A percentile compares a stretch with the other conserved stretches of the same genome.
Conservation (phyloP, 306 rosid genomes). For the Geum urbanum region DNA sequence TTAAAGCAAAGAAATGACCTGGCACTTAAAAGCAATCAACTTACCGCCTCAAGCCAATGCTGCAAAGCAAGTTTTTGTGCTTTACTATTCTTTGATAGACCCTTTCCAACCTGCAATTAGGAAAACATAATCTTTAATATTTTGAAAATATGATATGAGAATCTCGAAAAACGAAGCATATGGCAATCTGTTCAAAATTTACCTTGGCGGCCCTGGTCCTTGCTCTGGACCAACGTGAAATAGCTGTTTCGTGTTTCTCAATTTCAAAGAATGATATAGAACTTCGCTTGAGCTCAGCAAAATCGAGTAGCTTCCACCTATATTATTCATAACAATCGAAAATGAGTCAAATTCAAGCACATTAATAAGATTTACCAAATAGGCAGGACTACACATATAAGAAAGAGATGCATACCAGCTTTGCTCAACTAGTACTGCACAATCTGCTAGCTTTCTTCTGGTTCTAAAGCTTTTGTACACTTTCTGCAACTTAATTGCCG, state of each 20-base stretch:
- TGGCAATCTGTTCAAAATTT: constrained; percentile 12
- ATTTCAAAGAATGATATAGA: constrained; percentile 91
- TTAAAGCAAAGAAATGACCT: neutral
- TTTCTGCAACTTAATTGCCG: constrained; percentile 90
- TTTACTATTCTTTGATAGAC: constrained; percentile 78
- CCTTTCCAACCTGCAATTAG: constrained; percentile 85
- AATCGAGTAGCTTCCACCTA: constrained; percentile 99
- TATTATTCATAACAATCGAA: constrained; percentile 18
- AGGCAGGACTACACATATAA: constrained; percentile 7
- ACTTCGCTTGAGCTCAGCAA: constrained; percentile 89
- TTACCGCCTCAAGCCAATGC: constrained; percentile 99
- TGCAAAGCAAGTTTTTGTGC: constrained; percentile 96
- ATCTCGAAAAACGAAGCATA: constrained; percentile 4
- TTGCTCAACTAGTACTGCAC: constrained; percentile 97
- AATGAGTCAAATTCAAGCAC: constrained; percentile 26
- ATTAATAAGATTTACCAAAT: neutral
- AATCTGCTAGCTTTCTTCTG: constrained; percentile 93
- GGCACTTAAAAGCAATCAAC: constrained; percentile 24
- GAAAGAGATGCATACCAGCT: constrained; percentile 64
- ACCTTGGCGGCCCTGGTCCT: constrained; percentile 99
- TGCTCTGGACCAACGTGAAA: constrained; percentile 98
- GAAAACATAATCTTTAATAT: constrained; percentile 20
- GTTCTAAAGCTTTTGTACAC: constrained; percentile 98
- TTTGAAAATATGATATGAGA: constrained; percentile 4
- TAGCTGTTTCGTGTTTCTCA: constrained; percentile 91